Evolutionary conservation across 192 early-diverging fungal species (phyloP), one percentile per base, ranked within the genome.

Genomic region (Coemansia sp.): DNA sequence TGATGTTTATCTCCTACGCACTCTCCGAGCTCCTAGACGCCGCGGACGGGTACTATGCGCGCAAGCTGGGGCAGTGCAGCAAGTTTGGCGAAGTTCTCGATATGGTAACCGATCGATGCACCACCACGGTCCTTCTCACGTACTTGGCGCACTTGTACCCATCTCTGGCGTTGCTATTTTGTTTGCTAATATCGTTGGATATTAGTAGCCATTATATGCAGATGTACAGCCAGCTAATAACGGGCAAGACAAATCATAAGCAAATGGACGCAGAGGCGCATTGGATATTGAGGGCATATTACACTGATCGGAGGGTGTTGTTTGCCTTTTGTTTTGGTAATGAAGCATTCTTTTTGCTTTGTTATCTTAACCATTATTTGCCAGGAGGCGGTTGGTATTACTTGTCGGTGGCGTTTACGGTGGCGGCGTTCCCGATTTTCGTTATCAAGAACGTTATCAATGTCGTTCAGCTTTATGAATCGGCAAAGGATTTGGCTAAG

Each of bases 131-230:
- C 46, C 87, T 99, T 12, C 84, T 99, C 19, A 90, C 93, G 67
- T 95, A 90, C 73, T 87, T 99, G 45, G 85, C 94, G 19, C 70
- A 85, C 34, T 64, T 77, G 8, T 93, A 94, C 70, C 85, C 91
- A 21, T 25, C 25, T 1, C 88, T 90, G 64, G 86, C 93, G 25
- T 70, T 97, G n/a, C 23, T 92, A 8, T 97, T 97, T 73, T 95
- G 96, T 85, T 76, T 93, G 48, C 85, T 99, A 48, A 94, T 96
- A 64, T 88, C 94, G 2, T 87, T 99, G 53, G 98, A 99, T 70
- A 88, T 99, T 37, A 92, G 91, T 68, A 93, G 92, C 68, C 98
- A 99, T 76, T 99, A 99, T 72, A 92, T 98, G 89, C 98, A 99
- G 55, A 99, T 99, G 95, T 96, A 97, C 72, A 90, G 89, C 62